Evolutionary conservation across 495 filamentous ascomycete species (phyloP), one percentile per base, ranked within the genome.

Genomic region (Aspergillus baeticus): DNA sequence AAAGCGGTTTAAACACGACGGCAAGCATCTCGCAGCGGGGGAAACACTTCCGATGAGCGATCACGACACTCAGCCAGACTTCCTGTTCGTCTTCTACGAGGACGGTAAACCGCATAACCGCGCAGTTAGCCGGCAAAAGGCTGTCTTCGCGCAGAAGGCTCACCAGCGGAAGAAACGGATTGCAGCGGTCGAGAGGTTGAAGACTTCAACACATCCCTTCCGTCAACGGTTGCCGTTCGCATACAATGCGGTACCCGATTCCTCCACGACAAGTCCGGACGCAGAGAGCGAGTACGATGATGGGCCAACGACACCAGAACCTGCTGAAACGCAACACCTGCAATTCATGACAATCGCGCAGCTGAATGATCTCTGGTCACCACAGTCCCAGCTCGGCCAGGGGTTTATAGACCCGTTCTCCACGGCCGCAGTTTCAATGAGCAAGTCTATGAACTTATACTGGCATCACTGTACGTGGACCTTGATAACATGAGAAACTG

Each of bases 161-260:
- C 33, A 43, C 29, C 51, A 54, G 38, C 51, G 51, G 13, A 54
- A 54, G 41, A 54, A 44, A 38, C 20, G 36, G 13, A 38, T 54
- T 6, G 51, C 51, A 8, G 38, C 51, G 15, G 51, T 54, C 7
- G 51, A 54, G 51, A 17, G 51, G 39, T 38, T 54, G 3, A 54
- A 54, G 20, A 15, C 50, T 18, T 34, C 51, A 17, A 46, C 41
- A 1, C 22, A 31, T 15, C n/a, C 33, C 29, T 21, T 44, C 5
- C 21, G 38, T 2, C 23, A 54, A 31, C 51, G 51, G n/a, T 23
- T 43, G 14, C 48, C 48, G 1, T 39, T 51, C 14, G 6, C 34
- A 0, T 51, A 51, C 15, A 18, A 6, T 18, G 3, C 46, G 0
- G 33, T 6, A 7, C 1, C 3, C 18, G 2, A 39, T n/a, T 0